phyloP scores from a whole-genome alignment of 2,329 filamentous ascomycete genomes.

The Penicillium sp. region DNA sequence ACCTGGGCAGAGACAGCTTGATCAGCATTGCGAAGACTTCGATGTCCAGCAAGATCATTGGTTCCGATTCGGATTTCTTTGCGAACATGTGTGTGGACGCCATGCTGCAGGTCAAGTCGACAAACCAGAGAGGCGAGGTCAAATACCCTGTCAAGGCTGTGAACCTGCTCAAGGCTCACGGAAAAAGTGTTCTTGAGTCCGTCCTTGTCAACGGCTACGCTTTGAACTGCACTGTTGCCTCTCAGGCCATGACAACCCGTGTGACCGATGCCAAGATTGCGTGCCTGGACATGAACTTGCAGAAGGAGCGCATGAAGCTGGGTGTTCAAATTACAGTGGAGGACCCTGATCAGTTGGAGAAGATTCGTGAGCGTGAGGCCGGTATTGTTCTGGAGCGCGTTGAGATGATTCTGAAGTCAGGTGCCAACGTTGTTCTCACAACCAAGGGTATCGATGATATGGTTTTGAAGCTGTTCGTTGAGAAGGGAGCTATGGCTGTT shows the following conservation, averaged over 20 bases:
- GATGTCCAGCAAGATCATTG: slow-evolving; percentile 99
- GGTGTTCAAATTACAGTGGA: slow-evolving; percentile 98
- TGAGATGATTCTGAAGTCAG: slow-evolving; percentile 96
- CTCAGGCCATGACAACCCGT: slow-evolving; percentile 94
- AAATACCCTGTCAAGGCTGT: slow-evolving; percentile 99
- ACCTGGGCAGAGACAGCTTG: slow-evolving; percentile 84
- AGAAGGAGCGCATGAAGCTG: slow-evolving; percentile 99
- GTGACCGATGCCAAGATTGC: slow-evolving; percentile 96
- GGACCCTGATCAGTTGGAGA: slow-evolving; percentile 94
- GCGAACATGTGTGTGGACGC: slow-evolving; percentile 96
- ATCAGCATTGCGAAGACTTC: slow-evolving; percentile 96
- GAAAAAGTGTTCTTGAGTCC: slow-evolving; percentile 87
- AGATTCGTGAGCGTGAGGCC: slow-evolving; percentile 89
- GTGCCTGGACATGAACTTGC: slow-evolving; percentile 94
- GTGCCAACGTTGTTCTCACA: slow-evolving; percentile 92
- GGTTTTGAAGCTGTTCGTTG: slow-evolving; percentile 89
- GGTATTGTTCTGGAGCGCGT: slow-evolving; percentile 92
- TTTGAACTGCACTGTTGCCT: slow-evolving; percentile 97
- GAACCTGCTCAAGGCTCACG: slow-evolving; percentile 97
- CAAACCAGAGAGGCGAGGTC: slow-evolving; percentile 83
- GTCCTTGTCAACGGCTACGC: slow-evolving; percentile 94
- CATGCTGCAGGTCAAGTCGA: slow-evolving; percentile 90
- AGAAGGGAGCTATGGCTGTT: slow-evolving; percentile 93
- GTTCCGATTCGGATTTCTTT: slow-evolving; percentile 93
- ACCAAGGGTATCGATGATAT: slow-evolving; percentile 99